These are phyloP conservation scores for Coelastrella sp. DNA, from an alignment of 139 green algal species.

Conservation along the genomic window DNA sequence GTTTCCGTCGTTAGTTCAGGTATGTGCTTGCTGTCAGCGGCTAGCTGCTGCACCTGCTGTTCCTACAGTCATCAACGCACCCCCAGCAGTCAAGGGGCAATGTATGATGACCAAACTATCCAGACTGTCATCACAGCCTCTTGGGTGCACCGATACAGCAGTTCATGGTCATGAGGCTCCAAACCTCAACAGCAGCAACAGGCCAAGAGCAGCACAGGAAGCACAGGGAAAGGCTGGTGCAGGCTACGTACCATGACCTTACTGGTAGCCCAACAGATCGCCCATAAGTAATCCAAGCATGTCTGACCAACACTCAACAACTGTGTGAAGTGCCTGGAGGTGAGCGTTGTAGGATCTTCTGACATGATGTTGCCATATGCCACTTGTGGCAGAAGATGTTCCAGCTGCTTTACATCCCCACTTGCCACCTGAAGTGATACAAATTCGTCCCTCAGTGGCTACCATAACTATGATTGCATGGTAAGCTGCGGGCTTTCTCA, in stretches of 20 bases:
- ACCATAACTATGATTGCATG: no score
- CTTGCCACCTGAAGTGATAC: not conserved
- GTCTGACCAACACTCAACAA: conserved; percentile 34
- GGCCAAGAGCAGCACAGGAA: not conserved
- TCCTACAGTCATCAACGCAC: no score
- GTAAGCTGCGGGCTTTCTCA: no score
- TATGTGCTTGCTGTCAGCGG: not conserved
- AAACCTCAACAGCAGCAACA: no score
- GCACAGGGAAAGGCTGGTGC: not conserved
- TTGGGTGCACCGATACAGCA: no score
- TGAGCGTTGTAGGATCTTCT: conserved; percentile 18
- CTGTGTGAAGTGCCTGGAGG: conserved; percentile 31
- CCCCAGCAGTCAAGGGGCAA: no score
- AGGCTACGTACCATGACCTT: not conserved
- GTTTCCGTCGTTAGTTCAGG: conserved; percentile 19
- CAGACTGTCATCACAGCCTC: no score
- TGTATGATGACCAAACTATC: no score
- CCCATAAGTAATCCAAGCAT: conserved; percentile 29
- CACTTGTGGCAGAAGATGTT: conserved; percentile 40
- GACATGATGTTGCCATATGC: conserved; percentile 45
- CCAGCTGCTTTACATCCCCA: conserved; percentile 22
- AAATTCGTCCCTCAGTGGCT: no score
- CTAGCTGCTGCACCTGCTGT: conserved; percentile 32
- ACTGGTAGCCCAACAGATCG: conserved; percentile 17
- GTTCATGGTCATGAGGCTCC: no score